Evolutionary conservation across 805 yeast genomes (phyloP).

Genomic region (Yamadazyma insecticola): DNA sequence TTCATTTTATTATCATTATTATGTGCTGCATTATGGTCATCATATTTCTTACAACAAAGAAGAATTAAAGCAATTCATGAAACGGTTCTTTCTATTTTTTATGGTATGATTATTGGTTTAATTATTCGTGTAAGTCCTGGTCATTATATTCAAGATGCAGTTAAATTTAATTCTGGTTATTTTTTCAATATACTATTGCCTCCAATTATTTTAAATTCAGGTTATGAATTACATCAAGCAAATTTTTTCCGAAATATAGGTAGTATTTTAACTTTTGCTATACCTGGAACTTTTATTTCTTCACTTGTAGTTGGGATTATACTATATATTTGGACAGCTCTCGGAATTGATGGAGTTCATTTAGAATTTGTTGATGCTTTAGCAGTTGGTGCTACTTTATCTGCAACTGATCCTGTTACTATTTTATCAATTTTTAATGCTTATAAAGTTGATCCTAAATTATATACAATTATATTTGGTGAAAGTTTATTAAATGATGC

Average conservation of each 20-base stretch:
- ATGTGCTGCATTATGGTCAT: constrained; percentile 90
- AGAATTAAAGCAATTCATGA: constrained; percentile 96
- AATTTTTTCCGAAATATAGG: constrained; percentile 92
- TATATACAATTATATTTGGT: constrained; percentile 95
- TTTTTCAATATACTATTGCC: constrained; percentile 93
- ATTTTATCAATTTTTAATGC: constrained; percentile 94
- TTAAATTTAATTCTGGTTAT: constrained; percentile 89
- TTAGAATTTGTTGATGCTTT: constrained; percentile 95
- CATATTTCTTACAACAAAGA: constrained; percentile 86
- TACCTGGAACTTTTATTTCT: constrained; percentile 93
- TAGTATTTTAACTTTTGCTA: constrained; percentile 87
- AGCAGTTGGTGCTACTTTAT: constrained; percentile 94
- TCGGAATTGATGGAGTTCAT: constrained; percentile 84
- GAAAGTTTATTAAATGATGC: constrained; percentile 96
- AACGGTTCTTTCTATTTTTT: constrained; percentile 91
- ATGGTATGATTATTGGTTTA: constrained; percentile 94
- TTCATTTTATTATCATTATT: constrained; percentile 78
- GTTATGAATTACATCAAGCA: constrained; percentile 93
- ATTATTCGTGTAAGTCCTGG: constrained; percentile 91
- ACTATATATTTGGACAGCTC: constrained; percentile 80
- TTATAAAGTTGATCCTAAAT: constrained; percentile 95
- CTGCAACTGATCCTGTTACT: constrained; percentile 98
- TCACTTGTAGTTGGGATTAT: constrained; percentile 89
- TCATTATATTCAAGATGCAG: constrained; percentile 94
- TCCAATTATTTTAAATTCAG: constrained; percentile 93